Evolutionary conservation across 2,329 filamentous ascomycete species (phyloP).

Genomic region (Rasamsonia emersonii): DNA sequence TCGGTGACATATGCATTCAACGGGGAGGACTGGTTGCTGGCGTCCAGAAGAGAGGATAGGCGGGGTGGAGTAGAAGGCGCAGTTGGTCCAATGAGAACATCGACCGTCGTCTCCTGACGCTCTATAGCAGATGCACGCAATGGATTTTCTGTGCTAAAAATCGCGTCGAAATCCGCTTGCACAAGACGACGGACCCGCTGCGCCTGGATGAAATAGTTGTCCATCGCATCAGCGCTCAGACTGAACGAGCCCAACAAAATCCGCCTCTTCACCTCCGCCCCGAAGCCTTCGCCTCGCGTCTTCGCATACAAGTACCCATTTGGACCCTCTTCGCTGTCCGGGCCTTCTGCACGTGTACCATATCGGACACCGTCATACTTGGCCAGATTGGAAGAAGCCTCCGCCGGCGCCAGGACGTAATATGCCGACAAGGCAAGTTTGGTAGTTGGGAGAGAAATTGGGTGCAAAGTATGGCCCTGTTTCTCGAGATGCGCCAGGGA

Average conservation of each 20-base stretch:
- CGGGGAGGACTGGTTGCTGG: conserved; percentile 24
- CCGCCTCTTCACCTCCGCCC: conserved; percentile 73
- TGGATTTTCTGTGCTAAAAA: conserved; percentile 64
- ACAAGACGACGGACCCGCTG: conserved; percentile 80
- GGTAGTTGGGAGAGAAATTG: conserved; percentile 74
- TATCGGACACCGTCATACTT: conserved; percentile 98
- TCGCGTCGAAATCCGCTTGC: conserved; percentile 73
- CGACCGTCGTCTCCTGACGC: conserved; percentile 43
- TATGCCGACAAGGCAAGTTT: conserved; percentile 83
- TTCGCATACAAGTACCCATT: conserved; percentile 59
- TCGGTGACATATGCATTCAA: conserved; percentile 87
- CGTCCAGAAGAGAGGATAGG: conserved; percentile 46
- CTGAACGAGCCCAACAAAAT: conserved; percentile 87
- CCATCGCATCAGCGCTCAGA: conserved; percentile 78
- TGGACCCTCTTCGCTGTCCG: conserved; percentile 46
- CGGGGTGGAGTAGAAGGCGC: conserved; percentile 66
- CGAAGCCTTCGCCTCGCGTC: conserved; percentile 67
- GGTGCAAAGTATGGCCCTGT: conserved; percentile 62
- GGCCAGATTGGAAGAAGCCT: conserved; percentile 90
- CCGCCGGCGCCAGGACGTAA: conserved; percentile 89
- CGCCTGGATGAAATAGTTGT: conserved; percentile 95
- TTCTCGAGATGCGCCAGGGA: conserved; percentile 52
- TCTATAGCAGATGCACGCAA: conserved; percentile 32
- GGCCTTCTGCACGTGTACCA: conserved; percentile 48
- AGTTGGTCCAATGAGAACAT: conserved; percentile 81